These are phyloP conservation scores for Striga hermonthica DNA, from an alignment of 305 asterid genomes.

Conservation along the genomic window DNA sequence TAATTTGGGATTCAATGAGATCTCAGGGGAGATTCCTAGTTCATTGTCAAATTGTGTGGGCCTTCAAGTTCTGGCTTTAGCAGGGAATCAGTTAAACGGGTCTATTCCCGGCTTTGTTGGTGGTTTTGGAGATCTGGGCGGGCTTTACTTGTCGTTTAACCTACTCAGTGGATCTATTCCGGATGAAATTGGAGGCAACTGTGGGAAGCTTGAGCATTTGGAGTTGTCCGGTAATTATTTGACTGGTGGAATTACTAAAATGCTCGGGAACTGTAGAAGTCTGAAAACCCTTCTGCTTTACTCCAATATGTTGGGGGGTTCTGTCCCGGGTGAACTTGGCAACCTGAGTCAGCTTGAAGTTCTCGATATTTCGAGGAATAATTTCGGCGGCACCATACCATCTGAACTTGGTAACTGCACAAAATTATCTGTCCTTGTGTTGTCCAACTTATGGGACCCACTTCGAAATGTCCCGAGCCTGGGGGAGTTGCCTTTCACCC, in stretches of 20 bases:
- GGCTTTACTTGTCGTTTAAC: slow-evolving; percentile 76
- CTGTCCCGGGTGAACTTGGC: slow-evolving; percentile 65
- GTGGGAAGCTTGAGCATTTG: slow-evolving; percentile 65
- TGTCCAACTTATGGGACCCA: slow-evolving; percentile 82
- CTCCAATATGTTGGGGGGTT: slow-evolving; percentile 70
- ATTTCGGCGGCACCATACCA: slow-evolving; percentile 62
- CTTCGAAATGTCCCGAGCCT: slow-evolving; percentile 40
- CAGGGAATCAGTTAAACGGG: slow-evolving; percentile 71
- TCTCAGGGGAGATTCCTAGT: slow-evolving; percentile 52
- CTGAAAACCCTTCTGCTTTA: slow-evolving; percentile 56
- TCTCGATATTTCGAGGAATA: slow-evolving; percentile 79
- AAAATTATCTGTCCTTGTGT: slow-evolving; percentile 55
- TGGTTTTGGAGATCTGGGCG: slow-evolving; percentile 48
- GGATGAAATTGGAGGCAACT: slow-evolving; percentile 48
- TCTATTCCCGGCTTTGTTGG: slow-evolving; percentile 55
- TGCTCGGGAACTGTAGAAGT: slow-evolving; percentile 56
- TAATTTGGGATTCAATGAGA: slow-evolving; percentile 64
- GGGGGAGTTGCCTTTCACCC: slow-evolving; percentile 36
- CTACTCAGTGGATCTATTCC: slow-evolving; percentile 61
- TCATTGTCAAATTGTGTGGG: slow-evolving; percentile 47
- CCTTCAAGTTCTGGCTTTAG: slow-evolving; percentile 58
- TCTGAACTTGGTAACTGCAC: slow-evolving; percentile 61
- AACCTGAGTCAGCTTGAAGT: slow-evolving; percentile 63
- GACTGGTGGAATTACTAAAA: slow-evolving; percentile 48
- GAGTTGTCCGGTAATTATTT: slow-evolving; percentile 74